Base-by-base conservation (phyloP, 768 basidiomycete genomes). In the Leccinum variicolor region DNA sequence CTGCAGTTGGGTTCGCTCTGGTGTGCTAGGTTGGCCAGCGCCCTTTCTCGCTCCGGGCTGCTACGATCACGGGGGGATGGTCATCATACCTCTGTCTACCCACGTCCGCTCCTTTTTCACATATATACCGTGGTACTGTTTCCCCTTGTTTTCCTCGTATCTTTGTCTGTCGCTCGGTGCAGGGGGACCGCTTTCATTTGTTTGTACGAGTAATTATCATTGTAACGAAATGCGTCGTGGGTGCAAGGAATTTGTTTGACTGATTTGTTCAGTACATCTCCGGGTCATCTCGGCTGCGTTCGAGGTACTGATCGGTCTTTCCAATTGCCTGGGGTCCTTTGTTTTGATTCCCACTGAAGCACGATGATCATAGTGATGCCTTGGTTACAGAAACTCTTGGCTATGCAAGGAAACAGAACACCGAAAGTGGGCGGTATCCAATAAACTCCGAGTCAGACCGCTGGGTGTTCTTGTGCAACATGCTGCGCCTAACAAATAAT, bases 1-100 rank as follows among this genome's bases (percentile, higher is more conserved):
- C 65, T 28, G 65, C 60, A 3, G 4, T 69, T 34, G 63, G 63
- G 10, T 67, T 71, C 54, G 3, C 26, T 3, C 17, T 54, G 21
- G 31, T 61, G 51, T 56, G 63, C 49, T 71, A 73, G 57, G 43
- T 41, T 28, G 9, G 19, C 10, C n/a, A 19, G 41, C 2, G 0
- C 41, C 41, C 2, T 19, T 43, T 39, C 17, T n/a, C 17, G 17
- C 2, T 39, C 14, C 39, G 3, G 39, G 39, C n/a, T 19, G 11
- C 19, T 19, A 43, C 4, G 41, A 43, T 43, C 19, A 46, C 6
- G 21, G 1, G 6, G 3, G 23, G 8, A 21, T 45, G 6, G 21
- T 15, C 45, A 1, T 46, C 41, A 6, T 43, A 8, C 45, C 4
- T 45, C 13, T 23, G 41, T n/a, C 23, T 8, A 15, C 14, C 21